Conservation (phyloP, 176 grass and related monocot species). For the Oropetium thomaeum region DNA sequence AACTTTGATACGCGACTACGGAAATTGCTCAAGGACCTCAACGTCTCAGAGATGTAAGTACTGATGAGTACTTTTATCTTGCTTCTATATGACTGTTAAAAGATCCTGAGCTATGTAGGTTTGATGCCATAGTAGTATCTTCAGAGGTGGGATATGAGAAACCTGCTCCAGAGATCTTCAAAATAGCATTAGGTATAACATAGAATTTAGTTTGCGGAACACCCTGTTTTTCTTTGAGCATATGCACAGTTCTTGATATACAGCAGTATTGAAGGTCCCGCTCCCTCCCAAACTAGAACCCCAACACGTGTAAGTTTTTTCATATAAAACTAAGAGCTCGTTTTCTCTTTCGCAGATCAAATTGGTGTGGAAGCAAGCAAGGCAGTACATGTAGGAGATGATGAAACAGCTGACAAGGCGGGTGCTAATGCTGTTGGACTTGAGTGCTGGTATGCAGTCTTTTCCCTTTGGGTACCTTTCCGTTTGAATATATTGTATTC, state of each 20-base stretch:
- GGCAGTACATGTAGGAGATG: constrained; percentile 83
- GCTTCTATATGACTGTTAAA: not conserved
- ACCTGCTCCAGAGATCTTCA: constrained; percentile 88
- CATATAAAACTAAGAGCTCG: not conserved
- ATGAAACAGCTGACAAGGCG: constrained; percentile 62
- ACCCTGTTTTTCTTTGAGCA: not conserved
- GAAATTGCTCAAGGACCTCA: constrained; percentile 72
- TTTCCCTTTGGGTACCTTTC: not conserved
- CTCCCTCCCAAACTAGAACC: not conserved
- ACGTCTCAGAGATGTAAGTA: constrained; percentile 72
- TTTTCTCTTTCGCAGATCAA: constrained; percentile 53
- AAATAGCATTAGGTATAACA: constrained; percentile 66
- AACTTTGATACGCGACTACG: constrained; percentile 82
- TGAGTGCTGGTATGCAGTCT: constrained; percentile 66
- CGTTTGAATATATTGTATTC: not conserved
- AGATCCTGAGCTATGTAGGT: constrained; percentile 58
- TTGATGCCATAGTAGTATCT: constrained; percentile 92
- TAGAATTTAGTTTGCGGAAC: not conserved
- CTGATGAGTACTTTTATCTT: not conserved
- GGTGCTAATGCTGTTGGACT: constrained; percentile 78
- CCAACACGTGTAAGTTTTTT: not conserved
- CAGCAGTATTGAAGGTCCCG: not conserved
- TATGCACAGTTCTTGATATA: not conserved
- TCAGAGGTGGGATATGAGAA: constrained; percentile 94
- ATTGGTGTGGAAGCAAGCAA: constrained; percentile 55